These are phyloP conservation scores for Fomitopsis serialis DNA, from an alignment of 768 basidiomycete genomes.

Conservation along the genomic window DNA sequence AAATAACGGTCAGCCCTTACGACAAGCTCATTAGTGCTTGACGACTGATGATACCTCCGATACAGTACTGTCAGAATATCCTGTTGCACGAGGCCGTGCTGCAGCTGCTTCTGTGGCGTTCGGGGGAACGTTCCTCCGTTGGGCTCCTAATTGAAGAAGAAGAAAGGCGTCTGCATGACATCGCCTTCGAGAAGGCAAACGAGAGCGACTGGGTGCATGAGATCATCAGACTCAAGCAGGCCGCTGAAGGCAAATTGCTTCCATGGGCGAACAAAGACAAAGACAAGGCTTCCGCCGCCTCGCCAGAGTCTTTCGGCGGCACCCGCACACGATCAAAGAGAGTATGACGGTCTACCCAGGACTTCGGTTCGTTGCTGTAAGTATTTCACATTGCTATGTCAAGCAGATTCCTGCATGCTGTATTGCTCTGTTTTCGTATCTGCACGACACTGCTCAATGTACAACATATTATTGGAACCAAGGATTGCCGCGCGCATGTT, in stretches of 20 bases:
- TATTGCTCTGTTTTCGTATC: neutral
- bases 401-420: neutral
- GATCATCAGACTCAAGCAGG: conserved; percentile 36
- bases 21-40: too few species aligned
- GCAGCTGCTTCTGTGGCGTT: conserved; percentile 72
- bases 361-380: neutral
- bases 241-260: conserved; percentile 15
- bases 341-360: neutral
- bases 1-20: conserved; percentile 4
- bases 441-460: neutral
- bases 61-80: conserved; percentile 66
- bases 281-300: neutral
- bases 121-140: conserved; percentile 47
- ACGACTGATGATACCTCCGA: neutral
- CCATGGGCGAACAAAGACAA: conserved; percentile 5
- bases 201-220: conserved; percentile 71
- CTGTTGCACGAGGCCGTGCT: conserved; percentile 67
- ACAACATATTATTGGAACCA: neutral
- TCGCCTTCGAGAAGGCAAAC: conserved; percentile 40
- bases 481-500: neutral
- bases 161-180: conserved; percentile 48
- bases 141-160: conserved; percentile 46
- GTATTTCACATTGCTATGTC: neutral
- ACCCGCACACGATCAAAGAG: neutral
- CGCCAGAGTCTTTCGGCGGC: neutral